phyloP scores from a whole-genome alignment of 2,329 filamentous ascomycete species.

The Ophiosphaerella korrae region DNA sequence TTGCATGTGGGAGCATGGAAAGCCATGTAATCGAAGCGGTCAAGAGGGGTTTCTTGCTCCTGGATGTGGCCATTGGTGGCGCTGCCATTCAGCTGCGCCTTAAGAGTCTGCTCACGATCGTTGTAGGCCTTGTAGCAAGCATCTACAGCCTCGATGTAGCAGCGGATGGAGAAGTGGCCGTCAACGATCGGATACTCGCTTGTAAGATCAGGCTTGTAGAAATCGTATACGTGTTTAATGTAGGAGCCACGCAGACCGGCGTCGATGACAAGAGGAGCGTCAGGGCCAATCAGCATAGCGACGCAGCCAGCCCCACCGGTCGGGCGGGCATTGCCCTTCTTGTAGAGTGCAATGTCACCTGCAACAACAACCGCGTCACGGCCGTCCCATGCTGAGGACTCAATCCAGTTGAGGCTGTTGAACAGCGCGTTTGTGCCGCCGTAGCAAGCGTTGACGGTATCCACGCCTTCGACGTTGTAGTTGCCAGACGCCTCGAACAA shows the following conservation, averaged over 20 bases:
- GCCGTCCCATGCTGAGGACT: slow-evolving; percentile 60
- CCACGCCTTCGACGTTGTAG: slow-evolving; percentile 59
- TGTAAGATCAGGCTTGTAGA: slow-evolving; percentile 61
- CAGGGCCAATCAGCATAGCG: slow-evolving; percentile 59
- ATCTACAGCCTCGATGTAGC: slow-evolving; percentile 60
- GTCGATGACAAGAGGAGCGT: slow-evolving; percentile 58
- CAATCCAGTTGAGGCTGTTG: slow-evolving; percentile 60
- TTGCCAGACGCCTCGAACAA: slow-evolving; percentile 58
- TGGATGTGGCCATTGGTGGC: slow-evolving; percentile 42
- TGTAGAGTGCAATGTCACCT: slow-evolving; percentile 61
- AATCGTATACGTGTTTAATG: slow-evolving; percentile 59
- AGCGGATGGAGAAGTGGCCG: slow-evolving; percentile 59
- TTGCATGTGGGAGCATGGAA: slow-evolving; percentile 62
- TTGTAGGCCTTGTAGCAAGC: slow-evolving; percentile 61
- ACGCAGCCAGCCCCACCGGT: slow-evolving; percentile 60
- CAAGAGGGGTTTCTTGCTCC: slow-evolving; percentile 53
- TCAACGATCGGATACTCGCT: slow-evolving; percentile 61
- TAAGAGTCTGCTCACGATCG: slow-evolving; percentile 53
- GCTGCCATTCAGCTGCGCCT: slow-evolving; percentile 51
- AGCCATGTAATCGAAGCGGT: slow-evolving; percentile 61
- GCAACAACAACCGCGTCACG: slow-evolving; percentile 59
- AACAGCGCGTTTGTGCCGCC: slow-evolving; percentile 61
- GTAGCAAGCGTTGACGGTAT: slow-evolving; percentile 61
- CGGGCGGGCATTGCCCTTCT: slow-evolving; percentile 59
- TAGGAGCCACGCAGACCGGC: slow-evolving; percentile 57